Evolutionary conservation across 1,139 yeast genomes (phyloP), one percentile per base, ranked within the genome.

Genomic region (Blastobotrys raffinosifermentans): DNA sequence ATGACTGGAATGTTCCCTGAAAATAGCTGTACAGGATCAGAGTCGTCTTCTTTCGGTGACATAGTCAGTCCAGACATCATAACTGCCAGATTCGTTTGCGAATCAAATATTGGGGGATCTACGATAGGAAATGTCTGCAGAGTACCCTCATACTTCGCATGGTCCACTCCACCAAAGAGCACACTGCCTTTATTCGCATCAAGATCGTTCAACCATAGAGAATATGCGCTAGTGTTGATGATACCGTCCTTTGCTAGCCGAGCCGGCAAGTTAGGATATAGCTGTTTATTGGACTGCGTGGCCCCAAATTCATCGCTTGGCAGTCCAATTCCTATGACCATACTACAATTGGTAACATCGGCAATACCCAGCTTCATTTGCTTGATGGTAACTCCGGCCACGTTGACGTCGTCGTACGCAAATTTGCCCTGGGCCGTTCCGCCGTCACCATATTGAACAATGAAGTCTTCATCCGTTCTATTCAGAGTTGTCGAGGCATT

Each of bases 381-480:
- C 4, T 54, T 36, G 15, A 74, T 55, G 6, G 59, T 58, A 19
- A 55, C 47, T 40, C 57, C 54, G 17, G 67, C 69, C 23, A 73
- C 44, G 3, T 38, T 35, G 3, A 73, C 62, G 27, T 55, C 54
- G 47, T 73, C 79, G 35, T 57, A 48, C 4, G 72, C 76, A 72
- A 75, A 72, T 34, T 59, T 43, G 10, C 80, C 80, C 31, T 44
- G 34, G 7, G 51, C 50, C 23, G 46, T 43, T 3, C 83, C 67
- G 4, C 58, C 54, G 55, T 82, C 93, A 19, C 79, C 87, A 50
- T 83, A 83, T 18, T 60, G 42, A 48, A 80, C 80, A 33, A 49
- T 54, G 29, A 48, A 71, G n/a, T 43, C 26, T 17, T 34, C 37
- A 18, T 35, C 34, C 27, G 45, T 44, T 22, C 25, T 13, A 30